These are phyloP conservation scores for Calonectria hawksworthii DNA, from an alignment of 2,329 filamentous ascomycete genomes.

Conservation along the genomic window DNA sequence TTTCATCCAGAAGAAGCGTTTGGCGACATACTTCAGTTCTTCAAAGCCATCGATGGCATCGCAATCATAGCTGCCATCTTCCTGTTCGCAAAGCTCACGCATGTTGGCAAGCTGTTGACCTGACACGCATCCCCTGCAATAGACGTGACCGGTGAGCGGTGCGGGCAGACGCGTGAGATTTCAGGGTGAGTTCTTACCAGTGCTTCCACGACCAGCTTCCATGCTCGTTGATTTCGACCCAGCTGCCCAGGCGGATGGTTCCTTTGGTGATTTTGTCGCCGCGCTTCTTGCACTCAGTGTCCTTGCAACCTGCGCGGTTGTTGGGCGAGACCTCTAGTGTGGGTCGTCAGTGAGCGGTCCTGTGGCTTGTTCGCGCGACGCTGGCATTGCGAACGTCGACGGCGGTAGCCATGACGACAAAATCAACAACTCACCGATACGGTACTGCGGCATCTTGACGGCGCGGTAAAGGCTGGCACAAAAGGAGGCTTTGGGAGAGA, in stretches of 20 bases:
- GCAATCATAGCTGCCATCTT: constrained; percentile 67
- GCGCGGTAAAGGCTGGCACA: constrained; percentile 18
- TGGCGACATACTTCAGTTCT: constrained; percentile 69
- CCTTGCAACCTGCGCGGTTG: constrained; percentile 81
- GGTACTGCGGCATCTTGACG: constrained; percentile 60
- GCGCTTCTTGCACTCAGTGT: constrained; percentile 78
- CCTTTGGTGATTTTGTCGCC: constrained; percentile 82
- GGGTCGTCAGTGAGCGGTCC: constrained; percentile 28
- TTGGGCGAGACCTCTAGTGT: constrained; percentile 77
- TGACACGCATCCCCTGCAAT: constrained; percentile 86
- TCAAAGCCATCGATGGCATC: constrained; percentile 85
- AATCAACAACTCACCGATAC: constrained; percentile 58
- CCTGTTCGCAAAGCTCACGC: constrained; percentile 66
- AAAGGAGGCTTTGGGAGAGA: constrained; percentile 2
- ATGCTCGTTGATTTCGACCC: constrained; percentile 74
- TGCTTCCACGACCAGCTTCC: constrained; percentile 85
- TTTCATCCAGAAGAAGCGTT: background rate
- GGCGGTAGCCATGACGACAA: background rate
- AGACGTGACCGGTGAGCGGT: constrained; percentile 7
- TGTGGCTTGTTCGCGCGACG: constrained; percentile 9
- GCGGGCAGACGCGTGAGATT: background rate
- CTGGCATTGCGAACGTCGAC: constrained; percentile 3
- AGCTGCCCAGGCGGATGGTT: constrained; percentile 81
- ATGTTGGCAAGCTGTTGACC: constrained; percentile 79
- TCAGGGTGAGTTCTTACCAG: constrained; percentile 72